Percentiles rank a stretch among this genome's conserved stretches.
Evolutionary conservation across 2,329 filamentous ascomycete genomes (phyloP).

Genomic region (Colletotrichum lupini): DNA sequence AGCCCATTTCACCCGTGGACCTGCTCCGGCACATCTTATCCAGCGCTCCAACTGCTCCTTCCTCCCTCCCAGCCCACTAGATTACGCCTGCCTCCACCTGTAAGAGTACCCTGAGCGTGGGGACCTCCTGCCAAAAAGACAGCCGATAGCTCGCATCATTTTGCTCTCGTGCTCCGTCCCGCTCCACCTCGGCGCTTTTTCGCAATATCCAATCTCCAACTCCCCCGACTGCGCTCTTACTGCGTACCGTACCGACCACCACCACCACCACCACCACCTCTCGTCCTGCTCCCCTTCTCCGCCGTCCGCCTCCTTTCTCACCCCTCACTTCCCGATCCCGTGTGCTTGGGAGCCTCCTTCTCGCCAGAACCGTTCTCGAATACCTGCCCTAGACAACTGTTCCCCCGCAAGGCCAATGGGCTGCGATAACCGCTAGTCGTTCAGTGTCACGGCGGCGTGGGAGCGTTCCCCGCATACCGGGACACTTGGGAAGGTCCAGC

Average conservation of each 20-base stretch:
- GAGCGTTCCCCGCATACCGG: constrained; percentile 68
- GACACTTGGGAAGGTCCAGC: constrained; percentile 40
- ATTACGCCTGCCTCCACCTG: constrained; percentile 20
- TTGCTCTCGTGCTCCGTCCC: constrained; percentile 35
- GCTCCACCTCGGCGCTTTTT: constrained; percentile 37
- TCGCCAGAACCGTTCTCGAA: constrained; percentile 14
- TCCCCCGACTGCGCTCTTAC: constrained; percentile 22
- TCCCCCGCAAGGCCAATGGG: constrained; percentile 60
- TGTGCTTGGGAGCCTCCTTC: constrained; percentile 31
- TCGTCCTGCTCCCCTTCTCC: constrained; percentile 1
- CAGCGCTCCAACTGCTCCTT: constrained; percentile 12
- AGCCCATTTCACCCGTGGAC: not conserved
- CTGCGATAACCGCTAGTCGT: constrained; percentile 65
- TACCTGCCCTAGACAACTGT: constrained; percentile 14
- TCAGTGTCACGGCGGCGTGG: constrained; percentile 68
- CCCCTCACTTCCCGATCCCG: constrained; percentile 36
- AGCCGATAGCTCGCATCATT: constrained; percentile 34
- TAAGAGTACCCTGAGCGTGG: constrained; percentile 15
- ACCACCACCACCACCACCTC: constrained; percentile 16
- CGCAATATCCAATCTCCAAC: constrained; percentile 35
- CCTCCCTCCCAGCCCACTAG: constrained; percentile 17
- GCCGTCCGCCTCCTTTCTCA: constrained; percentile 35
- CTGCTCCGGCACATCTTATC: constrained; percentile 16
- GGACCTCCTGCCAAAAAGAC: constrained; percentile 29
- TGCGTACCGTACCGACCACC: constrained; percentile 10